Base-by-base conservation (phyloP, 2,329 filamentous ascomycete species). In the Sporothrix pallida region DNA sequence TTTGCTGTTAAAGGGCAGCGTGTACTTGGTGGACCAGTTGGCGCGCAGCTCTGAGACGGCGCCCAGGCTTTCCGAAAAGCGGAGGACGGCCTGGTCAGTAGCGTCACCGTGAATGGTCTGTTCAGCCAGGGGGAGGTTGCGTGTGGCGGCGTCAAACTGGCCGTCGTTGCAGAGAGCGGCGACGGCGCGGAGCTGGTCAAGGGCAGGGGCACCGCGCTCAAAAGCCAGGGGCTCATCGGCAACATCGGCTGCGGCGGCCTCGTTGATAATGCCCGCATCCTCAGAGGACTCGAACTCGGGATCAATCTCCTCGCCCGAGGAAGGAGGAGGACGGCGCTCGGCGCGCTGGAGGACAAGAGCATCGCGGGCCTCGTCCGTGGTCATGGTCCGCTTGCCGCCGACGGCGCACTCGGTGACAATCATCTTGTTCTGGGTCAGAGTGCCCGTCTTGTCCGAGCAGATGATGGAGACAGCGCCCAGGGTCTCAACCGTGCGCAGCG, bases 391-490 rank as follows among this genome's bases (percentile, higher is more conserved):
- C 12, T 78, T 81, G 1, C 87, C 91, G 1, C 87, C 91, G 63
- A 92, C 85, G 23, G 88, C 86, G 76, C 88, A 91, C 76, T 93
- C 89, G 0, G 91, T 92, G 0, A 93, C 91, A 1, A 87, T 85
- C 92, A 94, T 93, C 76, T 90, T 88, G 74, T 93, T 93, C 87
- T 89, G 75, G 13, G 90, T 92, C 73, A 92, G 82, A 0, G 90
- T 92, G 3, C 92, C 92, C 0, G 92, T 94, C 83, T 94, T 94
- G 80, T 94, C 92, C 0, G 91, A 93, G 79, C 92, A 93, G 56
- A 94, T 90, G 8, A 93, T 88, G 0, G 90, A 92, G 0, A 93
- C 91, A 0, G 90, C 86, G 0, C 92, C 92, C 0, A 94, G 85
- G 0, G 92, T 94, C 81, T 94, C 92, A 0, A 93, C 91, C 0